Evolutionary conservation across 768 basidiomycete species (phyloP), one percentile per base, ranked within the genome.

Genomic region (Leucocoprinus birnbaumii): DNA sequence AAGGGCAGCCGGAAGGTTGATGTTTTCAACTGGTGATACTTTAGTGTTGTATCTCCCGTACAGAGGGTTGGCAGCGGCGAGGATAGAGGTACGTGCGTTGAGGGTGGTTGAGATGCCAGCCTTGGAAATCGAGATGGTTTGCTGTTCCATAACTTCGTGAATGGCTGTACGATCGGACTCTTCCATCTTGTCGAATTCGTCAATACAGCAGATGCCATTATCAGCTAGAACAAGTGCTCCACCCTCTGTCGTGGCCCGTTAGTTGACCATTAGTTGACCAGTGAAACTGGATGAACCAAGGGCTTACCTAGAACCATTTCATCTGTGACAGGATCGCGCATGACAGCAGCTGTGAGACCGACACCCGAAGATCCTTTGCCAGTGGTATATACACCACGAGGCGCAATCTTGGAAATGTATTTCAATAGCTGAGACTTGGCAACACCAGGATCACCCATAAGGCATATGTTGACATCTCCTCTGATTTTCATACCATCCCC

Each of bases 101-200:
- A 99, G 79, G 1, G 97, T 98, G 7, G 97, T 99, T 8, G 96
- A 95, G 66, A 99, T 99, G 21, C 97, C 97, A 3, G 97, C 97
- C 71, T 98, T 99, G 41, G 97, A 97, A 59, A 99, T 99, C 2
- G 96, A 98, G 54, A 99, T 98, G 0, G 97, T 99, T 73, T 99
- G 97, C 70, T 98, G 97, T 72, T 98, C 96, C 97, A 99, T 99
- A 57, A 99, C 97, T 80, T 99, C 97, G 73, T 99, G 97, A 58
- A 99, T 98, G 13, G 97, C 93, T 2, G 97, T 98, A 61, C 97
- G 80, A 69, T 98, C 97, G 0, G 92, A 70, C 72, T 99, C 97
- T 61, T 98, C 97, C 97, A 99, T 99, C 70, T 99, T 98, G 76
- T 99, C 97, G 66, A 99, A 99, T 68, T 99, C 97, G 62, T 99